These are phyloP conservation scores for Fusarium transvaalense DNA, from an alignment of 2,329 filamentous ascomycete genomes.

Conservation along the genomic window DNA sequence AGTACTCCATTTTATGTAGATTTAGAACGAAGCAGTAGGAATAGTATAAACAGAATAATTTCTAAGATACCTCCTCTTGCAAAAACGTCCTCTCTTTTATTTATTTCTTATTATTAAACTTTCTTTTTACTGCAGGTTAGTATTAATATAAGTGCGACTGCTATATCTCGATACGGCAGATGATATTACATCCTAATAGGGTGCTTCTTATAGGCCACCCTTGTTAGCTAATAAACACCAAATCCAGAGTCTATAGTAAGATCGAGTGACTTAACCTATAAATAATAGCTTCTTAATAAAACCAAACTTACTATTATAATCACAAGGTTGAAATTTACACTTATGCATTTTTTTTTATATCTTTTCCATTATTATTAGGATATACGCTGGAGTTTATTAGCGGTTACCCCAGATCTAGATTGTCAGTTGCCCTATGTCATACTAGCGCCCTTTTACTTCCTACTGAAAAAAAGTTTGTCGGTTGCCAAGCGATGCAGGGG, in stretches of 20 bases:
- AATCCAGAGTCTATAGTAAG: slow-evolving; percentile 1
- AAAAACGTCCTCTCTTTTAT: slow-evolving; percentile 7
- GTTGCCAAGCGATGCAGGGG: not conserved
- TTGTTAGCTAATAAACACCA: slow-evolving; percentile 5
- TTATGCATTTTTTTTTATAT: slow-evolving; percentile 12
- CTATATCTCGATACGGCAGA: slow-evolving; percentile 1
- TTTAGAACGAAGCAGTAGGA: slow-evolving; percentile 6
- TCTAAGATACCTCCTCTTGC: not conserved
- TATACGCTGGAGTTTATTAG: not conserved
- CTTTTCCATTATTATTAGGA: not conserved
- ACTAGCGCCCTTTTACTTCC: not conserved
- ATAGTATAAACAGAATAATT: slow-evolving; percentile 1
- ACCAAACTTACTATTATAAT: slow-evolving; percentile 1
- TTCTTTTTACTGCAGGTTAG: slow-evolving; percentile 8
- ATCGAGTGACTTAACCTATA: not conserved
- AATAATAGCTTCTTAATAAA: slow-evolving; percentile 9
- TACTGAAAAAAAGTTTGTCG: not conserved
- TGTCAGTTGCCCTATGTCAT: not conserved
- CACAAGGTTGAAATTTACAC: not conserved
- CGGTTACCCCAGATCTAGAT: not conserved
- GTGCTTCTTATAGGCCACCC: slow-evolving; percentile 7
- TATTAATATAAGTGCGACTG: slow-evolving; percentile 3
- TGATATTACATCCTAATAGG: slow-evolving; percentile 7
- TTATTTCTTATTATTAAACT: slow-evolving; percentile 13
- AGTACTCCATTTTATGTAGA: slow-evolving; percentile 5